phyloP scores from a whole-genome alignment of 2,329 filamentous ascomycete species.

The Dactylellina parvicollis region DNA sequence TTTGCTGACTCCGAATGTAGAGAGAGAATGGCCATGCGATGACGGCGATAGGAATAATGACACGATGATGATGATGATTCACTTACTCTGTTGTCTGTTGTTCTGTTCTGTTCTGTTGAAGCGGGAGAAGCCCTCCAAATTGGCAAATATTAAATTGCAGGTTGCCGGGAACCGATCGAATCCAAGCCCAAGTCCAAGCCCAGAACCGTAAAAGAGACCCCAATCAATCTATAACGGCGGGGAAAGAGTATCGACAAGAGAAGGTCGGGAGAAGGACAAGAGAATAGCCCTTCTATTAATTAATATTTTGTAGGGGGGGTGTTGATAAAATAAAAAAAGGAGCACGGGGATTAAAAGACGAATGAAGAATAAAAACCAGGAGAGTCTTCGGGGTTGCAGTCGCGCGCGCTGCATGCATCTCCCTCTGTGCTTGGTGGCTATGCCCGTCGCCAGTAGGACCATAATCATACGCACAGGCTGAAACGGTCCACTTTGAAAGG shows the following conservation, averaged over 20 bases:
- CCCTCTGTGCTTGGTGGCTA: conserved; percentile 17
- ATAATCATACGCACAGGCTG: conserved; percentile 17
- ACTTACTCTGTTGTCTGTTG: too few species aligned
- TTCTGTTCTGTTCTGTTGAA: neutral
- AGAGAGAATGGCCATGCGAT: neutral
- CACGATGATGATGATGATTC: too few species aligned
- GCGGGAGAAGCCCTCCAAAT: neutral
- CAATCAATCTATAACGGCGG: neutral
- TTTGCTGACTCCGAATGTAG: neutral
- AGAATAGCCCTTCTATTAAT: neutral
- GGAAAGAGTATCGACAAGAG: neutral
- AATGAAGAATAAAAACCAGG: neutral
- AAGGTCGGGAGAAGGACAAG: neutral
- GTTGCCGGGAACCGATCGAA: neutral
- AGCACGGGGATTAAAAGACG: neutral
- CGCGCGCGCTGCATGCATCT: neutral
- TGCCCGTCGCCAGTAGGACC: conserved; percentile 50
- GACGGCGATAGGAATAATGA: too few species aligned
- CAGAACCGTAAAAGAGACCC: neutral
- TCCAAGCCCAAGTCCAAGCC: neutral
- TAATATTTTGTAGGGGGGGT: too few species aligned
- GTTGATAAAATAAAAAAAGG: neutral
- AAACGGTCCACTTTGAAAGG: conserved; percentile 5
- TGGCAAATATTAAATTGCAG: neutral
- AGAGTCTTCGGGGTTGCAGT: conserved; percentile 19